Evolutionary conservation across 2,329 filamentous ascomycete genomes (phyloP).

Genomic region (Aspergillus clavatus): DNA sequence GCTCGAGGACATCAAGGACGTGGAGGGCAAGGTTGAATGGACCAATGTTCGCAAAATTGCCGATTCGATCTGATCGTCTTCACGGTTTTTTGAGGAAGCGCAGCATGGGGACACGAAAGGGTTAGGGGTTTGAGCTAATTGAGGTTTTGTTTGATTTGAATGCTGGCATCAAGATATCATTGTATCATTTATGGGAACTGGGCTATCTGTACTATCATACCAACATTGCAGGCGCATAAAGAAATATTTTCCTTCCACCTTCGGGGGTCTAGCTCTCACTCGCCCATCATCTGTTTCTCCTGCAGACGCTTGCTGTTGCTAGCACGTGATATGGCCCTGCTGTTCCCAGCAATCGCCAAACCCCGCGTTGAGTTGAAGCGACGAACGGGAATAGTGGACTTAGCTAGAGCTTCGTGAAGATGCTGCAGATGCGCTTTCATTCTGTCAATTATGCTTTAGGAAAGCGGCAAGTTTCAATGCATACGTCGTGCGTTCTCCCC

Average conservation of each 20-base stretch:
- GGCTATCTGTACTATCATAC: constrained; percentile 19
- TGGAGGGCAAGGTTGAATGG: constrained; percentile 54
- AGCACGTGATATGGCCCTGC: too few species aligned
- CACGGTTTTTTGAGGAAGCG: neutral
- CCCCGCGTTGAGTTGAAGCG: too few species aligned
- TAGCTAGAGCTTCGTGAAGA: too few species aligned
- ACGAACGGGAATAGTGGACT: too few species aligned
- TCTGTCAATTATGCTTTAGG: neutral
- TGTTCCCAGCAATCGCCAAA: too few species aligned
- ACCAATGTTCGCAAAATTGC: constrained; percentile 31
- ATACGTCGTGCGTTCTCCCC: neutral
- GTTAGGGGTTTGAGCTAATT: constrained; percentile 12
- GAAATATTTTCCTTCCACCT: constrained; percentile 6
- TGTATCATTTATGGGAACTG: constrained; percentile 25
- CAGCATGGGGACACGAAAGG: constrained; percentile 8
- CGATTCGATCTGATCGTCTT: constrained; percentile 20
- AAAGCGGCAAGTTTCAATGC: neutral
- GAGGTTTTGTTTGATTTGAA: constrained; percentile 1
- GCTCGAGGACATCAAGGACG: constrained; percentile 57
- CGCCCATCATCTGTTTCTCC: neutral
- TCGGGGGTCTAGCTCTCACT: neutral
- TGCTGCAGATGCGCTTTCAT: neutral
- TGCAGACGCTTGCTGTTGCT: too few species aligned
- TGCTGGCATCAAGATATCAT: constrained; percentile 13
- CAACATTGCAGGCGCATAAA: constrained; percentile 33